These are phyloP conservation scores for Marasmius sp. DNA, from an alignment of 1,284 basidiomycete genomes.

Conservation along the genomic window DNA sequence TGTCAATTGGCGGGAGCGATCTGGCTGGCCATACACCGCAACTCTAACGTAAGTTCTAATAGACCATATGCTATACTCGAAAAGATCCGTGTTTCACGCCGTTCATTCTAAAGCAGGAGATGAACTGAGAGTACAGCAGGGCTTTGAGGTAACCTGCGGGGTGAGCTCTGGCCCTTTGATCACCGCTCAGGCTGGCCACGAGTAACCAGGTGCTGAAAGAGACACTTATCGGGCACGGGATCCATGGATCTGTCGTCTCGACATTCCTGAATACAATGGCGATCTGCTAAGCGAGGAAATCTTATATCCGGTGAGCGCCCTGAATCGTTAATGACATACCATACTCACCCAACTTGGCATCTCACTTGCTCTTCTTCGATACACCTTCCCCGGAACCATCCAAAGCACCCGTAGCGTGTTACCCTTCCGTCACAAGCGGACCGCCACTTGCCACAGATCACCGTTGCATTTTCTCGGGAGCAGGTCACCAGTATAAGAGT, in stretches of 20 bases:
- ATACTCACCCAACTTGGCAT: background rate
- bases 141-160: background rate
- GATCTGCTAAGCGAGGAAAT: background rate
- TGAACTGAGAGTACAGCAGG: background rate
- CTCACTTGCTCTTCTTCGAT: background rate
- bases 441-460: background rate
- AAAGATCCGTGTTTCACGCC: slow-evolving; percentile 14
- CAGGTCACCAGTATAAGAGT: slow-evolving; percentile 1
- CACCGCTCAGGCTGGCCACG: background rate
- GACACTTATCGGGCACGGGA: background rate
- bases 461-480: background rate
- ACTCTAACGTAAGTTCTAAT: background rate
- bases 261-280: background rate
- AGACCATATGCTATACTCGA: slow-evolving; percentile 1
- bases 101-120: background rate
- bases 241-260: background rate
- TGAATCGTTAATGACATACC: background rate
- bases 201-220: background rate
- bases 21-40: background rate
- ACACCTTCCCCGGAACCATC: background rate
- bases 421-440: slow-evolving; percentile 12
- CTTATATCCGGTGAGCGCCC: slow-evolving; percentile 8
- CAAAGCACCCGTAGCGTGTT: background rate
- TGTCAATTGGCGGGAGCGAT: slow-evolving; percentile 3
- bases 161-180: background rate